phyloP scores from a whole-genome alignment of 768 basidiomycete species.

The Galerina sulciceps region DNA sequence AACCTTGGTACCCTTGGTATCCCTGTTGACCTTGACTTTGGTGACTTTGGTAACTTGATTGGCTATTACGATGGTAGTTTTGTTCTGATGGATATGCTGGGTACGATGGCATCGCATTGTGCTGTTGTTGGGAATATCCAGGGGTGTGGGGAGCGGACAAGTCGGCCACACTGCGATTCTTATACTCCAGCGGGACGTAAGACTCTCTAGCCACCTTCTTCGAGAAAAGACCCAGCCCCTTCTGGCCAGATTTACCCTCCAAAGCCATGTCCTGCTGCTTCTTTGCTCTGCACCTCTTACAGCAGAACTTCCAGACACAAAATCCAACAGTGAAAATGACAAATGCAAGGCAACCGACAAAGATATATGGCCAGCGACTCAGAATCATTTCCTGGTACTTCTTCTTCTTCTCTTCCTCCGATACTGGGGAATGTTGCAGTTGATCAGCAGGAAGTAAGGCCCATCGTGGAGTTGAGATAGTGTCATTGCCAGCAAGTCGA shows the following conservation, averaged over 20 bases:
- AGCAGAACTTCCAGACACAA: constrained; percentile 68
- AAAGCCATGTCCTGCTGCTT: constrained; percentile 4
- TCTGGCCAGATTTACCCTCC: constrained; percentile 13
- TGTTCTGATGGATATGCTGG: constrained; percentile 7
- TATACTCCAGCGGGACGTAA: constrained; percentile 35
- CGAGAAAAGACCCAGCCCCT: constrained; percentile 20
- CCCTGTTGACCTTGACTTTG: background rate
- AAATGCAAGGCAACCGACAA: constrained; percentile 59
- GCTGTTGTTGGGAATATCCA: constrained; percentile 4
- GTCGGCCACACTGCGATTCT: constrained; percentile 21
- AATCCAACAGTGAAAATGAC: constrained; percentile 48
- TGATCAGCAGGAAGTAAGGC: constrained; percentile 63
- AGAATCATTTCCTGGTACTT: constrained; percentile 64
- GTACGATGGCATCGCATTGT: constrained; percentile 1
- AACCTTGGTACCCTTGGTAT: constrained; percentile 1
- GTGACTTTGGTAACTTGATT: background rate
- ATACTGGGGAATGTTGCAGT: constrained; percentile 65
- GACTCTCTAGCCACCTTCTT: constrained; percentile 30
- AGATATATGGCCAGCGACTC: constrained; percentile 77
- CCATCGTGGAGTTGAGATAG: constrained; percentile 52
- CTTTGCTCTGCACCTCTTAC: constrained; percentile 20
- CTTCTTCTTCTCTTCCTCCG: constrained; percentile 68
- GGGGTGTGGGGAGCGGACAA: constrained; percentile 8
- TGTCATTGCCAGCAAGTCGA: constrained; percentile 65
- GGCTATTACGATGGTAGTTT: constrained; percentile 4